phyloP scores from a whole-genome alignment of 2,329 filamentous ascomycete species.

The Stachybotrys echinatus region DNA sequence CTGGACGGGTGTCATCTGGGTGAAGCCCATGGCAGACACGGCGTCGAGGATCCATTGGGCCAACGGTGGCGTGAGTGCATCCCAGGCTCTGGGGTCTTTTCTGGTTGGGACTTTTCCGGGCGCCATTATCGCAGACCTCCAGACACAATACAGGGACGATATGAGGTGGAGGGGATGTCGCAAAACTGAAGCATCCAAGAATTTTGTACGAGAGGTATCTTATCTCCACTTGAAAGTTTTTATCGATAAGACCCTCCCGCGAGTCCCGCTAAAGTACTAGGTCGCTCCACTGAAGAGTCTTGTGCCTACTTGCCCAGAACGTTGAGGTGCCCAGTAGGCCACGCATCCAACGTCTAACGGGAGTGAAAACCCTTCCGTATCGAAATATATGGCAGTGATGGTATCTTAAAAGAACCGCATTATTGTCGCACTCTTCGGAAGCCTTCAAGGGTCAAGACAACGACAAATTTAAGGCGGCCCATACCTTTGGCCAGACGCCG shows the following conservation, averaged over 20 bases:
- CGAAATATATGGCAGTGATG: too few species aligned
- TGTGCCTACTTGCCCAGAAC: too few species aligned
- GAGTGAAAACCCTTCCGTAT: too few species aligned
- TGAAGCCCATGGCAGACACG: slow-evolving; percentile 77
- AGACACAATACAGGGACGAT: not conserved
- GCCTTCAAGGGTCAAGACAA: too few species aligned
- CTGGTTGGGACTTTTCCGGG: slow-evolving; percentile 27
- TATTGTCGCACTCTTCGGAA: too few species aligned
- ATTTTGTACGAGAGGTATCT: slow-evolving; percentile 4
- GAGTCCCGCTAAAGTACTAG: not conserved
- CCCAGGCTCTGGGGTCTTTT: slow-evolving; percentile 44
- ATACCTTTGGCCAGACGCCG: too few species aligned
- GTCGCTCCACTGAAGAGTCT: too few species aligned
- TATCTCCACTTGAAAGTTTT: not conserved
- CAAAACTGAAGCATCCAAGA: slow-evolving; percentile 2
- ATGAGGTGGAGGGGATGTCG: not conserved
- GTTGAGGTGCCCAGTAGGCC: too few species aligned
- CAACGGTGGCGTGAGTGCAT: slow-evolving; percentile 30
- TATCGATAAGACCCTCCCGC: slow-evolving; percentile 5
- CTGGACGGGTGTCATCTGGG: slow-evolving; percentile 90
- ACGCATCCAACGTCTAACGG: too few species aligned
- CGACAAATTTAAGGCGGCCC: too few species aligned
- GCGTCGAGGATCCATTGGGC: slow-evolving; percentile 76
- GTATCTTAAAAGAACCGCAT: too few species aligned
- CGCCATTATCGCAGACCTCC: slow-evolving; percentile 17